Conservation (phyloP, 768 basidiomycete genomes). For the Pulveroboletus sp. region DNA sequence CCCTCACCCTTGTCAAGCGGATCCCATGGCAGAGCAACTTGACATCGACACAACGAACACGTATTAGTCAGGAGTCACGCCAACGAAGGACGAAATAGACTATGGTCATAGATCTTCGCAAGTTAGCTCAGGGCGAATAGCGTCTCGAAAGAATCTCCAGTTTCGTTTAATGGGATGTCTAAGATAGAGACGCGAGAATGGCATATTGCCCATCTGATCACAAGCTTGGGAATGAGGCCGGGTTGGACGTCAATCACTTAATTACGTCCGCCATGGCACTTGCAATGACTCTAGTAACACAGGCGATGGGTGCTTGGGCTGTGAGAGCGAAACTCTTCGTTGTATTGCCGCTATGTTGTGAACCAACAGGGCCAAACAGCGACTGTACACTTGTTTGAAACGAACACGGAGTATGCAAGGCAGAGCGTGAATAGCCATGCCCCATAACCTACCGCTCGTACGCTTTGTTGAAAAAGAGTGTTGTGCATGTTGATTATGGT, state of each 20-base stretch:
- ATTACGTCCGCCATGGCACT: background rate
- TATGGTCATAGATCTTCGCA: too few relatives aligned
- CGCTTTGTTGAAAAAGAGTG: too few relatives aligned
- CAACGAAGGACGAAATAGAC: too few relatives aligned
- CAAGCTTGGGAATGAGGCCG: constrained; percentile 19
- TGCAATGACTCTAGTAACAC: background rate
- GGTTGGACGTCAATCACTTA: constrained; percentile 18
- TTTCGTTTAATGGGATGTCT: constrained; percentile 7
- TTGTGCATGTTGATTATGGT: too few relatives aligned
- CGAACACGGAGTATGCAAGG: constrained; percentile 30
- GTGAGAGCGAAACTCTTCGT: constrained; percentile 13
- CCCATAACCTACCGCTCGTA: too few relatives aligned
- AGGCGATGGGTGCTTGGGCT: constrained; percentile 4
- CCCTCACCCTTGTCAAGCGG: constrained; percentile 27
- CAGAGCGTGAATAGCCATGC: constrained; percentile 26
- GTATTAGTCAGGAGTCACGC: too few relatives aligned
- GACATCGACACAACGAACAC: background rate
- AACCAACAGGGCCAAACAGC: background rate
- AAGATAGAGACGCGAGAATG: constrained; percentile 21
- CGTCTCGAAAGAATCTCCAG: constrained; percentile 12
- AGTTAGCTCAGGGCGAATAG: too few relatives aligned
- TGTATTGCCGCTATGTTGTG: too few relatives aligned
- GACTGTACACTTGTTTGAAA: constrained; percentile 22
- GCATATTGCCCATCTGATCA: constrained; percentile 11
- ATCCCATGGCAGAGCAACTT: constrained; percentile 27